These are phyloP conservation scores for Phlebiopsis gigantea DNA, from an alignment of 768 basidiomycete genomes.

Conservation along the genomic window DNA sequence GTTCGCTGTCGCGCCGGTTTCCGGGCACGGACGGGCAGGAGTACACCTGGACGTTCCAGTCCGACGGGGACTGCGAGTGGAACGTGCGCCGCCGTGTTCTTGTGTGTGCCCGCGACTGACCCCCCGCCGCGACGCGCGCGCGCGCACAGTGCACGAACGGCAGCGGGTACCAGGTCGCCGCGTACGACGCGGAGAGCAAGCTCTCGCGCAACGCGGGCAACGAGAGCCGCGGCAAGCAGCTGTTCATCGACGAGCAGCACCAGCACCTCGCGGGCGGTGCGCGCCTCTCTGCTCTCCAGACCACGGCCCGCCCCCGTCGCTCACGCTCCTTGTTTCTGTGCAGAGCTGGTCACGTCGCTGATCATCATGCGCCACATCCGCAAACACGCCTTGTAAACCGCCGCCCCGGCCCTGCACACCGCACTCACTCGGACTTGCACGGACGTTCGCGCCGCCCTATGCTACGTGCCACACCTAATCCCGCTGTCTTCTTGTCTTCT, in stretches of 20 bases:
- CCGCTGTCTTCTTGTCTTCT: too few species aligned
- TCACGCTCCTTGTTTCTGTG: conserved; percentile 7
- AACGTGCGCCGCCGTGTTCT: conserved; percentile 35
- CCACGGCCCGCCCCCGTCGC: background rate
- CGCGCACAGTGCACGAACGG: conserved; percentile 40
- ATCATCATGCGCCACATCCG: conserved; percentile 63
- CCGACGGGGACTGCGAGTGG: conserved; percentile 54
- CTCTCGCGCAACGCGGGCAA: background rate
- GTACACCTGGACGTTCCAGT: conserved; percentile 55
- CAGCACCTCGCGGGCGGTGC: conserved; percentile 51
- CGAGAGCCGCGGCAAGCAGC: conserved; percentile 20
- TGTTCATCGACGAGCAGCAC: conserved; percentile 59
- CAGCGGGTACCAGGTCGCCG: conserved; percentile 48
- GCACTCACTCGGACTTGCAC: background rate
- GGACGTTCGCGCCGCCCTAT: background rate
- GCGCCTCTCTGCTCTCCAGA: conserved; percentile 14
- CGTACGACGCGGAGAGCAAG: conserved; percentile 35
- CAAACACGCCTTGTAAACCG: conserved; percentile 35
- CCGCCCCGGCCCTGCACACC: background rate
- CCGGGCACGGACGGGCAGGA: conserved; percentile 52
- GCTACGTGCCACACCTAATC: conserved; percentile 1
- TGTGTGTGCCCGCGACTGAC: background rate
- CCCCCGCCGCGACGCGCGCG: too few species aligned
- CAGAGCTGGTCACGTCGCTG: conserved; percentile 57
- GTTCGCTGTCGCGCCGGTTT: conserved; percentile 47